Evolutionary conservation across 495 filamentous ascomycete species (phyloP), one percentile per base, ranked within the genome.

Genomic region (Penicillium bialowiezense): DNA sequence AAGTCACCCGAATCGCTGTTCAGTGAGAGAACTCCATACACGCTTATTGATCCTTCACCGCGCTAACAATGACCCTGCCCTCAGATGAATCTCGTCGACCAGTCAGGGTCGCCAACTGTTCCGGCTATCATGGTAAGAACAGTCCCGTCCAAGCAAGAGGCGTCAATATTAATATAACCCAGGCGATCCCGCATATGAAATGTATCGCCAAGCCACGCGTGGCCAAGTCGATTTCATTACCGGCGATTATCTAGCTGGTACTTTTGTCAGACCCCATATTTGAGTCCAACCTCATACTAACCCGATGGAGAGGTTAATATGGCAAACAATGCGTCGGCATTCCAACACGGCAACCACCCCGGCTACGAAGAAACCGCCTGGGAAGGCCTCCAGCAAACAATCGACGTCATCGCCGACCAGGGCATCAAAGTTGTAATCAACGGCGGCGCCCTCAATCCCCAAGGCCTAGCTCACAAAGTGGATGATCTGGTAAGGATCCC

Each of bases 191-290:
- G 70, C 68, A 17, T 63, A 65, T 42, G 67, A 71, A 28, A 74
- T 74, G 74, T 60, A 59, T 38, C 67, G 61, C 14, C 75, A 75
- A 58, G 75, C 69, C 1, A 71, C 64, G 14, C 44, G 68, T 15
- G 71, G 72, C 15, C 70, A 69, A 51, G 68, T 82, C 17, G 78
- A 81, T 42, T 72, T 80, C 29, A 78, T 82, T 20, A 78, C 74
- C 3, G 79, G 79, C 1, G 79, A 82, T 52, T 82, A 78, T 48
- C 70, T 82, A 14, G 74, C 75, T 12, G 77, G 67, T 64, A 64
- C 45, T 49, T 41, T 18, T 18, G 15, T 40, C 18, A 19, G 23
- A 8, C 23, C 23, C 23, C 23, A 4, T 8, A 26, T 3, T 26
- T 26, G 8, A 33, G 7, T 21, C 32, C 7, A 26, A 23, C 17